Evolutionary conservation across 2,329 filamentous ascomycete species (phyloP).

Genomic region (Sporothrix inflata): DNA sequence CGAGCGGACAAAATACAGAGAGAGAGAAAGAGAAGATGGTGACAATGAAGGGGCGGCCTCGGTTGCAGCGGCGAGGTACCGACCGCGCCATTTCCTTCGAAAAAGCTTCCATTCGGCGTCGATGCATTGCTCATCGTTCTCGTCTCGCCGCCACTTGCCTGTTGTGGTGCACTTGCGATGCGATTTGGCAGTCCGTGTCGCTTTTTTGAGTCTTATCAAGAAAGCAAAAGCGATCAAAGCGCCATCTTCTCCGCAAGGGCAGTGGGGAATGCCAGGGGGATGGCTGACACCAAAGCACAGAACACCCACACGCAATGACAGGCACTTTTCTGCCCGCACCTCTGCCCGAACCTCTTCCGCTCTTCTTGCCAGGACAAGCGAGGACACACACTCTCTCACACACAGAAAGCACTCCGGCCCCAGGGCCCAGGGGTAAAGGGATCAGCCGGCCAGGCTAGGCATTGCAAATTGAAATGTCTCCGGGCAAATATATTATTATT

Average conservation of each 20-base stretch:
- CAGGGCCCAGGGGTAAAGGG: background rate
- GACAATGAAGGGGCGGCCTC: background rate
- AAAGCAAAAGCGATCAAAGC: constrained; percentile 18
- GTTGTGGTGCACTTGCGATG: background rate
- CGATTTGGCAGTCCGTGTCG: background rate
- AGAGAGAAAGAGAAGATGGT: background rate
- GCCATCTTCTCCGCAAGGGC: constrained; percentile 1
- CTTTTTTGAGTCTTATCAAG: background rate
- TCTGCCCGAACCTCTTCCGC: background rate
- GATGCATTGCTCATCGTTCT: constrained; percentile 6
- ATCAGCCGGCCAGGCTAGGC: background rate
- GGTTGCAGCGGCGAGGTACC: constrained; percentile 15
- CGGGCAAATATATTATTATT: background rate
- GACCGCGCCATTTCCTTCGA: constrained; percentile 15
- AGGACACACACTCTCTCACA: background rate
- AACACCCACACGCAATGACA: constrained; percentile 1
- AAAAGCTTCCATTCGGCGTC: constrained; percentile 11
- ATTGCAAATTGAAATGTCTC: background rate
- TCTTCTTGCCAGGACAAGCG: background rate
- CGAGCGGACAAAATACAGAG: background rate
- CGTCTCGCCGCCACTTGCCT: background rate
- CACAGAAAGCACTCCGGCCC: background rate
- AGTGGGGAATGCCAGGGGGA: background rate
- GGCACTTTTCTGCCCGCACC: background rate
- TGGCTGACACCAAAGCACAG: constrained; percentile 6